Evolutionary conservation across 345 rosid species (phyloP).

Genomic region (Eucalyptus cloeziana): DNA sequence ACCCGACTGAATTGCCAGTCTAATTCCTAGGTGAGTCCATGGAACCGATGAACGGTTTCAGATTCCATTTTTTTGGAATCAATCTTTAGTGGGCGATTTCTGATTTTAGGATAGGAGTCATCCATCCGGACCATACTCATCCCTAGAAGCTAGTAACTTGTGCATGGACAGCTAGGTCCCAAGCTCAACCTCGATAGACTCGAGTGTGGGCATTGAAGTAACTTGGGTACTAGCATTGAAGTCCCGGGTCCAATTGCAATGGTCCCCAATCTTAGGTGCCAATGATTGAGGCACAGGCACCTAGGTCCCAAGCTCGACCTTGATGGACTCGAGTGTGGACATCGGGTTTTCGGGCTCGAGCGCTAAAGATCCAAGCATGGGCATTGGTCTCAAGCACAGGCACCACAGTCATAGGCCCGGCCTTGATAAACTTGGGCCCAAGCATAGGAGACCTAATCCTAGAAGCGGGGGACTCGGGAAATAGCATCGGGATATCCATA

Average conservation of each 20-base stretch:
- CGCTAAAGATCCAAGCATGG: not conserved
- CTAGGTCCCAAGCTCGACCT: not conserved
- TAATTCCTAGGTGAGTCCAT: accelerated
- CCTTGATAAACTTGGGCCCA: not conserved
- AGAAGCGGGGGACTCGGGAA: accelerated
- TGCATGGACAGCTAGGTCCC: accelerated
- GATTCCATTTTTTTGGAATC: no score
- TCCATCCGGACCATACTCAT: no score
- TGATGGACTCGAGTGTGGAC: not conserved
- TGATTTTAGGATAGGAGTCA: accelerated
- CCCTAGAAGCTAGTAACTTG: no score
- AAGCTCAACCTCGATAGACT: not conserved
- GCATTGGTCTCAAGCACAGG: not conserved
- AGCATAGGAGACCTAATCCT: accelerated
- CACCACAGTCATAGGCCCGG: not conserved
- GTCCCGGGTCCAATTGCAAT: accelerated
- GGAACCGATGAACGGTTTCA: not conserved
- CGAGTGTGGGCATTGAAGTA: not conserved
- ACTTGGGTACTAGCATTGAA: no score
- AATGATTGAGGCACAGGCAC: accelerated
- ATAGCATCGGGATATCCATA: no score
- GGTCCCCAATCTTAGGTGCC: no score
- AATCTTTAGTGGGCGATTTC: accelerated
- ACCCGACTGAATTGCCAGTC: accelerated
- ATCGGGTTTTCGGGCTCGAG: accelerated